Base-by-base conservation (phyloP, 257 asterid species). In the Mitragyna speciosa region DNA sequence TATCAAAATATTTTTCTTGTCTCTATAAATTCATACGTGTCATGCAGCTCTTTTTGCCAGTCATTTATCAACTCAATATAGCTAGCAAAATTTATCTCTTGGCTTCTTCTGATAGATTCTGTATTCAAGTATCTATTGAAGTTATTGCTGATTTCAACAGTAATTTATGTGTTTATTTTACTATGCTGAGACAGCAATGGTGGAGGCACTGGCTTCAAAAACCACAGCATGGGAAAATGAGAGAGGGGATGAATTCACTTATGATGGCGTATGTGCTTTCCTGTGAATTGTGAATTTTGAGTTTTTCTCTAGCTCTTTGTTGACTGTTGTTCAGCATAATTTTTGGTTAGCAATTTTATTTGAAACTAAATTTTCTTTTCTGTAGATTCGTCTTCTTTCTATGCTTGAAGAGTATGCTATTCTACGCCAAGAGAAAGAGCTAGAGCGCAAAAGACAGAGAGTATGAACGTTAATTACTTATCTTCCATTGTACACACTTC, bases 381-480 rank as follows among this genome's bases (percentile, higher is more conserved):
- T 86, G 52, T 76, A 96, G 98, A 88, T 94, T 84, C 91, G 90
- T 64, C 92, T 96, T 75, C 90, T 96, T 65, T 88, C 94, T 41
- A 96, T 96, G 97, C 94, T 96, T 75, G 97, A 96, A 52, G 96
- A 87, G 68, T 94, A 96, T 36, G 83, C 77, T 71, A 86, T 83
- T 80, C 86, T 96, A 84, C 88, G 94, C 81, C 92, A 94, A 81
- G 99, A 93, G 84, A 94, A 92, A 78, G 99, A 96, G 83, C 83
- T 84, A 73, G 98, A 94, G 80, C 97, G 89, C 80, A 96, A 94
- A 85, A 86, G 97, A 78, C 95, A 90, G 86, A 88, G 98, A 94
- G 98, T 95, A 92, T 54, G 69, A 33, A 56, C 52, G 72, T 75
- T 24, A 33, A 45, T 33, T 69, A 45, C 45, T 69, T 36, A 19